These are phyloP conservation scores for Kodamaea hsintzibuensis DNA, from an alignment of 805 yeast species.

Conservation along the genomic window DNA sequence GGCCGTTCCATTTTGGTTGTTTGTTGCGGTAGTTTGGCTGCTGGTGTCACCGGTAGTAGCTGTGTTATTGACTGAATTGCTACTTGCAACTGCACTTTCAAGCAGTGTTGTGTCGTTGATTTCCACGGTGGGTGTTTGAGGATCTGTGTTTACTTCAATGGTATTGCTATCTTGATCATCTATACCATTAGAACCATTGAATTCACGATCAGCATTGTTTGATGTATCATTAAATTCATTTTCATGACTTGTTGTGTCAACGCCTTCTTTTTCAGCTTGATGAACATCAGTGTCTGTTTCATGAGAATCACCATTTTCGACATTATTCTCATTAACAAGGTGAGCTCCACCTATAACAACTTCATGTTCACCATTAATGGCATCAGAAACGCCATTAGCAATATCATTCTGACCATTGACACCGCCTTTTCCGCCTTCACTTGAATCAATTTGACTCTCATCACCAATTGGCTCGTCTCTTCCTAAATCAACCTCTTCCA, in stretches of 20 bases:
- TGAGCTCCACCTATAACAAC: background rate
- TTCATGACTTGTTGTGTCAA: background rate
- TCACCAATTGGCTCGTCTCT: background rate
- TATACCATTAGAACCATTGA: background rate
- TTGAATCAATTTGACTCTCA: background rate
- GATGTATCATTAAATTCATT: background rate
- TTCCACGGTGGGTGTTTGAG: background rate
- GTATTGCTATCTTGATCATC: background rate
- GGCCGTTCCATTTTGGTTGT: background rate
- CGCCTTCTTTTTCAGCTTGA: background rate
- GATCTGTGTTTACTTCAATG: background rate
- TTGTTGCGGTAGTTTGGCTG: background rate
- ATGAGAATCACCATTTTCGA: background rate
- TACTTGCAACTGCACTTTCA: background rate
- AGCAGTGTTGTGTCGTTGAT: background rate
- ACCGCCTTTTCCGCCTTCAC: background rate
- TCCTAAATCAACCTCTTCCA: constrained; percentile 2
- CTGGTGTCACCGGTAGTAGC: background rate
- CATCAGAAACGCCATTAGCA: background rate
- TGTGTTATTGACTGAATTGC: background rate
- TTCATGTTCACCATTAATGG: background rate
- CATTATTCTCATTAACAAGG: background rate
- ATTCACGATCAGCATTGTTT: no score
- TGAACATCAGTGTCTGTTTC: no score
- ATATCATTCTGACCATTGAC: background rate